Base-by-base conservation (phyloP, 2,329 filamentous ascomycete species). In the Xylariaceae sp. region DNA sequence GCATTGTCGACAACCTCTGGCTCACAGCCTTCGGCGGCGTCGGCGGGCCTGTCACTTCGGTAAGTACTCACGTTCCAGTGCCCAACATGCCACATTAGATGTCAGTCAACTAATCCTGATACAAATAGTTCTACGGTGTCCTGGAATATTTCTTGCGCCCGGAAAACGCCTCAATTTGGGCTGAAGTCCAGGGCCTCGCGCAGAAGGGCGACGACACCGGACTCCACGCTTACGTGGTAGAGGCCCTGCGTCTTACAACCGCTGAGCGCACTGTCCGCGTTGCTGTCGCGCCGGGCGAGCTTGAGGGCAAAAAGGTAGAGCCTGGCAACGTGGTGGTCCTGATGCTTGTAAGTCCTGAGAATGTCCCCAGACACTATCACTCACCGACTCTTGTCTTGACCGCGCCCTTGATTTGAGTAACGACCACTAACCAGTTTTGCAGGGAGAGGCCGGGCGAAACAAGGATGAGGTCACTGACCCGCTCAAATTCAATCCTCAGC, bases 81-180 rank as follows among this genome's bases (percentile, higher is more conserved):
- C n/a, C 11, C 18, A 11, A 29, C 8, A 4, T 39, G n/a, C 20
- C 20, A 6, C 24, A n/a, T 18, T 11, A 5, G 5, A 29, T 16
- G 6, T 36, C 23, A 10, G 16, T 36, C 40, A n/a, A 16, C 53
- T 57, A 50, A 57, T 20, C 23, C 11, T 33, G 30, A 2, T 32
- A 6, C 2, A 20, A 29, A 13, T 47, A 78, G 74, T 77, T 77
- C 57, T 75, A 73, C 55, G 75, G 79, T 52, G 67, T 77, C 8
- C 51, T 78, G 37, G 65, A 72, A 2, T 78, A 65, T 63, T 77
- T 77, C 65, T 61, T 78, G 1, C 69, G 67, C 1, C 65, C 68
- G 0, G 73, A 76, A 42, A 77, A 76, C 15, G 69, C 66, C 0
- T 50, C 67, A 9, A 70, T 77, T 58, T 77, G 77, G 72, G 63